Percentiles rank a stretch among this genome's conserved stretches.
Conservation (phyloP, 331 rosid species). For the Ulmus americana region DNA sequence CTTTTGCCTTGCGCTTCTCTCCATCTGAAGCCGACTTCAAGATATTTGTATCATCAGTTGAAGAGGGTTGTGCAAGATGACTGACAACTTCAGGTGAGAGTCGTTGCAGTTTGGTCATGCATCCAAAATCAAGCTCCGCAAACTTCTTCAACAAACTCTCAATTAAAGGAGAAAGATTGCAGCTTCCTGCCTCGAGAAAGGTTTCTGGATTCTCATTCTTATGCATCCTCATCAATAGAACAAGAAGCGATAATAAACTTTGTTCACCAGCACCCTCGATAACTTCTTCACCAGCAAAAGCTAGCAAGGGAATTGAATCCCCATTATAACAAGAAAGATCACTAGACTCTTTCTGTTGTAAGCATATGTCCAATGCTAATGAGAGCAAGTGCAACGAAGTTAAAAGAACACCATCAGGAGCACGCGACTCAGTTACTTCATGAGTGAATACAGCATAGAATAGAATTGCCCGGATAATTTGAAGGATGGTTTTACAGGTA, state of each 20-base stretch:
- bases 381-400: constrained; percentile 83
- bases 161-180: constrained; percentile 55
- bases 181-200: constrained; percentile 57
- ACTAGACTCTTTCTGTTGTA: constrained; percentile 48
- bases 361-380: constrained; percentile 67
- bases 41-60: constrained; percentile 37
- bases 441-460: constrained; percentile 73
- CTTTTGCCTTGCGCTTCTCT: constrained; percentile 94
- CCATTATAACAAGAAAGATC: constrained; percentile 31
- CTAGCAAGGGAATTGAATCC: constrained; percentile 59
- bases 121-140: constrained; percentile 65
- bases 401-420: constrained; percentile 78
- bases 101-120: constrained; percentile 59
- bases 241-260: constrained; percentile 85
- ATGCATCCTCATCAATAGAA: constrained; percentile 65
- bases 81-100: constrained; percentile 72
- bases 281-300: constrained; percentile 54
- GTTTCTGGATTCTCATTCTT: constrained; percentile 42
- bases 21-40: constrained; percentile 48
- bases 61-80: constrained; percentile 37
- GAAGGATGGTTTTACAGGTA: constrained; percentile 73
- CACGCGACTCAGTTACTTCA: constrained; percentile 61
- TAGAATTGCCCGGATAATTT: constrained; percentile 72
- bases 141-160: constrained; percentile 74
- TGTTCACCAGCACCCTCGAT: constrained; percentile 52